Evolutionary conservation across 1,139 yeast species (phyloP).

Genomic region (Saccharomyces uvarum): DNA sequence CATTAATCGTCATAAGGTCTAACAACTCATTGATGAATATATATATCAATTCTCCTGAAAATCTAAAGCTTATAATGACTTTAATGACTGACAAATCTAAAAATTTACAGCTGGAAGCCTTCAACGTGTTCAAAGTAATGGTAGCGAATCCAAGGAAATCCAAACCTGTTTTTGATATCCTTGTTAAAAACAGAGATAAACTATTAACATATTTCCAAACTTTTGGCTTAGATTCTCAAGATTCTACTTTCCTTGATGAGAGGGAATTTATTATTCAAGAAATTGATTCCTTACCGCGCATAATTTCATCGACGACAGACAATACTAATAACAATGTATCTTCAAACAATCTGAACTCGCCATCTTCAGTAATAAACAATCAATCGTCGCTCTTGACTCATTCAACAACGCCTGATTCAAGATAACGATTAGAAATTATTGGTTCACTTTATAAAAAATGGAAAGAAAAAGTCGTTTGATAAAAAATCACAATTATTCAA

Average conservation of each 20-base stretch:
- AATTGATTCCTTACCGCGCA: constrained; percentile 59
- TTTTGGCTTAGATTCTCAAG: constrained; percentile 57
- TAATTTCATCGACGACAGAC: constrained; percentile 29
- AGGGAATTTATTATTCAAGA: constrained; percentile 71
- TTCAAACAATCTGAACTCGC: neutral
- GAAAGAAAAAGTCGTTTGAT: neutral
- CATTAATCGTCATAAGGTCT: constrained; percentile 64
- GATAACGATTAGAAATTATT: neutral
- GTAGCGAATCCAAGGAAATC: constrained; percentile 91
- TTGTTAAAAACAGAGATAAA: constrained; percentile 74
- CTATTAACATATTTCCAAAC: constrained; percentile 60
- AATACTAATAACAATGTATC: neutral
- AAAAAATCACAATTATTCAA: neutral
- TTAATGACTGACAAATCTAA: constrained; percentile 81
- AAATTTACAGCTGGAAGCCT: constrained; percentile 83
- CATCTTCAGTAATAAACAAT: neutral
- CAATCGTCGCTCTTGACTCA: neutral
- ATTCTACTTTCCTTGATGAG: constrained; percentile 67
- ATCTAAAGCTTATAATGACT: constrained; percentile 78
- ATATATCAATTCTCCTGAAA: constrained; percentile 74
- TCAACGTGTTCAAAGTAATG: constrained; percentile 85
- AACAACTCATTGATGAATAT: constrained; percentile 66
- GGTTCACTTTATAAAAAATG: neutral
- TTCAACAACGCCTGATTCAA: constrained; percentile 1
- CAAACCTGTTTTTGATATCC: constrained; percentile 68